Evolutionary conservation across 495 filamentous ascomycete species (phyloP), one percentile per base, ranked within the genome.

Genomic region (Zalerion maritima): DNA sequence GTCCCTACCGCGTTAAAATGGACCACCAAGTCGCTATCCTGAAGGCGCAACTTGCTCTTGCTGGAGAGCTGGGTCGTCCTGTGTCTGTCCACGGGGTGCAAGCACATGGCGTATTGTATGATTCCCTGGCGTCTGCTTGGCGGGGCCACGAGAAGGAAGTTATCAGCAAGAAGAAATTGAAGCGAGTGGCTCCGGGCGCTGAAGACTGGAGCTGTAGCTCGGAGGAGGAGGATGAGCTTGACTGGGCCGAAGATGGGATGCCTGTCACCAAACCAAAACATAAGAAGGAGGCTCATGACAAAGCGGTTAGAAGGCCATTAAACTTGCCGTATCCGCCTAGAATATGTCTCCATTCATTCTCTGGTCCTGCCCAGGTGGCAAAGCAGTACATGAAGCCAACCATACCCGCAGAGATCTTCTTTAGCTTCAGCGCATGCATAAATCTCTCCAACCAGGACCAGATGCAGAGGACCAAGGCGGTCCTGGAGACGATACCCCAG

Each of bases 301-400:
- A 6, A 14, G 16, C 14, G 12, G 15, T 10, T 5, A 10, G 3
- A 1, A 42, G 39, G 18, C 17, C 15, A 24, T 34, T 35, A 17
- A 40, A 35, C 7, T 57, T 62, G 22, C 78, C 78, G 0, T 97
- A 79, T 45, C 89, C 89, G 6, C 85, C 87, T 2, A 69, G 86
- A 18, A 76, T 96, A 41, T 97, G 89, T 45, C 64, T 97, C 41
- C 89, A 97, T 52, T 94, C 85, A 0, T 97, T 81, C 47, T 85
- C 81, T 18, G 91, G 85, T 1, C 67, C 79, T n/a, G 52, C 68
- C 13, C 75, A 89, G 21, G 65, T 71, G 15, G 43, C 93, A 17
- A 78, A 66, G 26, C 83, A 87, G 47, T 94, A 91, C 37, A 51
- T 84, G 35, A 58, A 78, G 38, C 73, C 70, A 2, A 64, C 72